phyloP scores from a whole-genome alignment of 164 flowering plant genomes.

The Stephania japonica region DNA sequence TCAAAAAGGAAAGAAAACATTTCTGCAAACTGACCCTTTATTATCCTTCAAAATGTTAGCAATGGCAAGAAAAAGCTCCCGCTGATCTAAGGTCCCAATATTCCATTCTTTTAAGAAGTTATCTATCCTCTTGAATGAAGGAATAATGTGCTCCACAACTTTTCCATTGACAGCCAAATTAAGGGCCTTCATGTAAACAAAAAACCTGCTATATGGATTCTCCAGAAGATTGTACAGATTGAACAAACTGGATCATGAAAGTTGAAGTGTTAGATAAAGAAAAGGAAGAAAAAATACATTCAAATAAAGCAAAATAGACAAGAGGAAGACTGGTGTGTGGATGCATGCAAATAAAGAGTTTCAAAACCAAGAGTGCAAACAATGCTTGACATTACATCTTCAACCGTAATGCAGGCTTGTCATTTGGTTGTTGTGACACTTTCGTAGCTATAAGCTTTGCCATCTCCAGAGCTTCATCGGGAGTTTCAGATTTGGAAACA shows the following conservation, averaged over 20 bases:
- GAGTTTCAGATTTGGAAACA: conserved; percentile 67
- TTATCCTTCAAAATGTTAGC: conserved; percentile 66
- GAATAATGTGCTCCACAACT: conserved; percentile 64
- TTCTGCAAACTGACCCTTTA: conserved; percentile 46
- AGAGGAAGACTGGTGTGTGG: too few species aligned
- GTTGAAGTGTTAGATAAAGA: conserved; percentile 11
- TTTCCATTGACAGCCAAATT: conserved; percentile 68
- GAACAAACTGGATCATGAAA: conserved; percentile 57
- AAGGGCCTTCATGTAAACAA: conserved; percentile 78
- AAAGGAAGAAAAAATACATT: not conserved
- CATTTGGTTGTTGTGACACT: conserved; percentile 61
- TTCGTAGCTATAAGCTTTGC: conserved; percentile 66
- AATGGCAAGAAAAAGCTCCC: conserved; percentile 68
- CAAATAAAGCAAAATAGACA: too few species aligned
- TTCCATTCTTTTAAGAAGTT: conserved; percentile 89
- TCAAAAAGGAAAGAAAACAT: not conserved
- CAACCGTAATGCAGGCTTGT: conserved; percentile 81
- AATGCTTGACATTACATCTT: conserved; percentile 54
- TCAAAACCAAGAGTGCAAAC: not conserved
- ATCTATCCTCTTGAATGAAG: conserved; percentile 82
- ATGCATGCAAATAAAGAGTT: not conserved
- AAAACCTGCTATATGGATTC: conserved; percentile 65
- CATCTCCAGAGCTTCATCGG: conserved; percentile 73
- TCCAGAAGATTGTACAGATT: conserved; percentile 85
- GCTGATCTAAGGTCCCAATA: conserved; percentile 60